Base-by-base conservation (phyloP, 495 filamentous ascomycete genomes). In the Penicillium samsonianum region DNA sequence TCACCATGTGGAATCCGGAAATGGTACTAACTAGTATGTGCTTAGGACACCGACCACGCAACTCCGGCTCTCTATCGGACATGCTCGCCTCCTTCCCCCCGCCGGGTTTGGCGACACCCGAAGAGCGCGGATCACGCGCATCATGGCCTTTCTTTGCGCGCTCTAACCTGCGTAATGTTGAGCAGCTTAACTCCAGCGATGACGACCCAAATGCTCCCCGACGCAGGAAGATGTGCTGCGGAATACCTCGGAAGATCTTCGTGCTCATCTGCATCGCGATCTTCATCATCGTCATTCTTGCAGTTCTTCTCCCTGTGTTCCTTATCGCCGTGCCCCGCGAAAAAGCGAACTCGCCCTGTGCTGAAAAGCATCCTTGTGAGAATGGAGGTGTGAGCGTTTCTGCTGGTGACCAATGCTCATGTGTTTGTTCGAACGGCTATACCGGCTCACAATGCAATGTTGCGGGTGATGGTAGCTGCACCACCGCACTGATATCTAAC, bases 41-140 rank as follows among this genome's bases (percentile, higher is more conserved):
- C 45, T 35, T 35, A 71, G 67, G 62, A 25, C 38, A 65, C 22
- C 70, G 79, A 42, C 60, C 49, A n/a, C 63, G 72, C 43, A 67
- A 71, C n/a, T 83, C 80, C 4, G 83, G 82, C 72, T 82, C 92
- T 62, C 78, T 98, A 42, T 92, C 90, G 16, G 92, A 96, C 65
- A 96, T 97, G 67, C 80, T 98, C 6, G 88, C 90, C 12, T 90
- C 91, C 14, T 98, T 98, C 57, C 94, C 94, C 12, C 88, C 92
- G 11, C 92, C 94, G 5, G 84, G 82, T 5, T 77, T 85, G 6
- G 78, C 79, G 8, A 85, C 80, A 6, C 84, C 83, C 19, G 80
- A 69, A 22, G 65, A 57, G 42, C 72, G 62, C 28, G 64, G 66
- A 14, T 75, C 75, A 26, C 70, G 61, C 28, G 63, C 67, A 14